Base-by-base conservation (phyloP, 805 yeast genomes). In the Gaillardinia entomophila region DNA sequence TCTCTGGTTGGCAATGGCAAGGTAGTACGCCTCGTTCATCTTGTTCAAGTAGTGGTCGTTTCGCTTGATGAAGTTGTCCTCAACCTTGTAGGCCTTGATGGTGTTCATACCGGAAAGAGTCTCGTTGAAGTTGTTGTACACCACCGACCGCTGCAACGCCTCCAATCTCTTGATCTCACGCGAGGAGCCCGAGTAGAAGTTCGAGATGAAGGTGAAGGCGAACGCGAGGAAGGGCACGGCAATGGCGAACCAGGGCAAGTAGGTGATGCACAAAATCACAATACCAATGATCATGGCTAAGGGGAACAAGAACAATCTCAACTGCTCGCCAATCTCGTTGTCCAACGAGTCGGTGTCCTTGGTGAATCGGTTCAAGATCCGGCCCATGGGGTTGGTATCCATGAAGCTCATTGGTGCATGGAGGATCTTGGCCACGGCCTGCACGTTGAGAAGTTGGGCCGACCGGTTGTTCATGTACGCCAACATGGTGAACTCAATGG, bases 1-100 rank as follows among this genome's bases (percentile, higher is more conserved):
- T 54, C 85, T 66, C 58, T 79, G 84, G 34, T 66, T 61, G 4
- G 77, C 73, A 37, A 75, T 63, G 4, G 72, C 60, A 28, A 73
- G 40, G 35, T 55, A 71, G 40, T 69, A 70, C 2, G 78, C 77
- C 46, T 73, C 79, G 42, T 73, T 70, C 70, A 67, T 72, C 46
- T 45, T 58, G 46, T 71, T 57, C 28, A 70, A 49, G 32, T 54
- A 53, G 10, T 32, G 49, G 51, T 71, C 75, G 32, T 71, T 68
- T 47, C 66, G 72, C 14, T 54, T 38, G 23, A 66, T 43, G 31
- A 71, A 66, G 32, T 19, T 44, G 17, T 29, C 30, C 39, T 55
- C 64, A 12, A 50, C 56, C 26, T 54, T 55, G 50, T 59, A 71
- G 2, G 71, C 63, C 44, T 66, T 64, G 39, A 72, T 71, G 20